phyloP scores from a whole-genome alignment of 805 yeast species.

The Schwanniomyces yamadae region DNA sequence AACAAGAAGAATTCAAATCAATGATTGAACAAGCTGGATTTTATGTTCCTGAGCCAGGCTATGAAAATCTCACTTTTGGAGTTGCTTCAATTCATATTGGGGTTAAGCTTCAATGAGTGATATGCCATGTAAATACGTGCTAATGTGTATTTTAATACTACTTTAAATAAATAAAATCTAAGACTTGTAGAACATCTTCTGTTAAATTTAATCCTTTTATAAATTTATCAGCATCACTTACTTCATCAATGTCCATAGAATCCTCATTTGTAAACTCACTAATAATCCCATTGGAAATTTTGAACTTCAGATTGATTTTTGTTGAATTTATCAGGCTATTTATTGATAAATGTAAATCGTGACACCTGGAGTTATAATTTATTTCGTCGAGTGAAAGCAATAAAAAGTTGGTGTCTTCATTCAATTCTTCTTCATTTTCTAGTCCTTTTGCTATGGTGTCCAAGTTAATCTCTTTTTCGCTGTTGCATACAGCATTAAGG shows the following conservation, averaged over 20 bases:
- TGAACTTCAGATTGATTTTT: constrained; percentile 18
- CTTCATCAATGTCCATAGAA: constrained; percentile 21
- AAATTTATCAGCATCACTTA: constrained; percentile 13
- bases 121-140: constrained; percentile 3
- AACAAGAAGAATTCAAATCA: constrained; percentile 82
- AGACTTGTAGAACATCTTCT: constrained; percentile 29
- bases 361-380: constrained; percentile 19
- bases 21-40: constrained; percentile 97
- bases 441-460: constrained; percentile 27
- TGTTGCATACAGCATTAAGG: constrained; percentile 29
- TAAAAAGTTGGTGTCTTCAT: constrained; percentile 6
- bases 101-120: constrained; percentile 64
- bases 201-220: constrained; percentile 27
- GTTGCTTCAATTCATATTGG: constrained; percentile 96
- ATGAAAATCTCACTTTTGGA: constrained; percentile 92
- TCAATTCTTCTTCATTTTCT: constrained; percentile 10
- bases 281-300: constrained; percentile 32
- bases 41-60: constrained; percentile 80
- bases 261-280: constrained; percentile 10
- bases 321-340: constrained; percentile 14
- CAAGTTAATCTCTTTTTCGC: constrained; percentile 18
- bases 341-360: constrained; percentile 23
- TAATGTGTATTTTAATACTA: constrained; percentile 6
- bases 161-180: constrained; percentile 13
- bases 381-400: constrained; percentile 21